Base-by-base conservation (phyloP, 495 filamentous ascomycete genomes). In the Xylaria palmicola region DNA sequence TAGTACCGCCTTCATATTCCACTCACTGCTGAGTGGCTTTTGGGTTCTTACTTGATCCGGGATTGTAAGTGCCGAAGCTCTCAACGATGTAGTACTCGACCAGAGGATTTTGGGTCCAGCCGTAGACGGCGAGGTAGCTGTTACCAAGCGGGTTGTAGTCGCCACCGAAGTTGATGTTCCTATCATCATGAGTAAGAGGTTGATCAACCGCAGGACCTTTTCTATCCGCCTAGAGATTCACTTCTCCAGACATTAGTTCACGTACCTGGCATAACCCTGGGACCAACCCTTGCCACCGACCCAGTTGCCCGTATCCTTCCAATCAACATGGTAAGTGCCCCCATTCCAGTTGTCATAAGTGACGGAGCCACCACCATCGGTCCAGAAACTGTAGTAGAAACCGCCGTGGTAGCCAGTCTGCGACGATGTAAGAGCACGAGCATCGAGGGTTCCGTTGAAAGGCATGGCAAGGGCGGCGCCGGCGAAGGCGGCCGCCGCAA, bases 31-130 rank as follows among this genome's bases (percentile, higher is more conserved):
- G 32, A 34, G 32, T 10, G n/a, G n/a, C 10, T 6, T 34, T 34
- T 10, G 6, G 10, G 5, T 8, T 45, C 43, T 3, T 45, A 50
- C 47, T 12, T 29, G 72, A 73, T 29, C 70, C 72, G 1, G 84
- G 85, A 68, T 86, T 80, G 67, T 81, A 85, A 48, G 66, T 74
- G 37, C 83, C 83, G 70, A 76, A 86, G 66, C 75, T 74, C 68
- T 88, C 86, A 51, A 87, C 70, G 56, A 88, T 79, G 73, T 87
- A 88, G 74, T 86, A 87, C 62, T 89, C 86, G 57, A 87, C 77
- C 3, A 88, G 75, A 0, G 86, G 86, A 70, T 78, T 77, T 12
- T 70, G 77, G 24, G 84, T 86, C 86, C 84, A 88, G 53, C 85
- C 85, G 67, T 88, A 87, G 62, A 89, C 43, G 41, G 34, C 15